Percentiles rank a stretch among this genome's conserved stretches.
Conservation (phyloP, 805 yeast species). For the Metschnikowia proteae region DNA sequence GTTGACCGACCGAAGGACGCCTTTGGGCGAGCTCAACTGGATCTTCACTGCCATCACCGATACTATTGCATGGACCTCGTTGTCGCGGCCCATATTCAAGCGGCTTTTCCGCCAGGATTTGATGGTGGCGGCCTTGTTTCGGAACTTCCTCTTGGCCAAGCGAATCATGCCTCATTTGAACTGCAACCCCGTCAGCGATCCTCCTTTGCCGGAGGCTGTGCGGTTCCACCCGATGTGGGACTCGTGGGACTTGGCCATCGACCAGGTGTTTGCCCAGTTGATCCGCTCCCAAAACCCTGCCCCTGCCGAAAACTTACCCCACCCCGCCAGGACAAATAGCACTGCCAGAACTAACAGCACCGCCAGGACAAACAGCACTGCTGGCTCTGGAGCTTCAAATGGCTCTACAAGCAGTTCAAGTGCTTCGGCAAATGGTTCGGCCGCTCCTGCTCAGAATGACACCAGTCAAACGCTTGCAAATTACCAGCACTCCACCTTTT, state of each 20-base stretch:
- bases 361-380: no score
- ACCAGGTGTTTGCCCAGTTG: conserved; percentile 79
- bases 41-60: conserved; percentile 97
- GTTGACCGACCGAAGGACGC: conserved; percentile 88
- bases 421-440: not conserved
- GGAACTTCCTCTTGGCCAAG: conserved; percentile 88
- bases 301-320: conserved; percentile 1
- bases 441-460: not conserved
- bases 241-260: conserved; percentile 96
- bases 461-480: conserved; percentile 31
- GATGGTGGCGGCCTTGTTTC: conserved; percentile 92
- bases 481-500: conserved; percentile 88
- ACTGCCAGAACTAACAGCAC: no score
- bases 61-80: conserved; percentile 94
- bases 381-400: not conserved
- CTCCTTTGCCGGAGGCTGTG: conserved; percentile 79
- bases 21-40: conserved; percentile 95
- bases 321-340: not conserved
- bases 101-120: conserved; percentile 89
- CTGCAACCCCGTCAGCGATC: conserved; percentile 93
- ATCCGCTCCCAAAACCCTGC: conserved; percentile 38
- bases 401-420: not conserved
- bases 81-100: conserved; percentile 85
- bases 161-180: conserved; percentile 90
- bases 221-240: conserved; percentile 94